Evolutionary conservation across 805 yeast genomes (phyloP).

Genomic region (Komagataella kurtzmanii): DNA sequence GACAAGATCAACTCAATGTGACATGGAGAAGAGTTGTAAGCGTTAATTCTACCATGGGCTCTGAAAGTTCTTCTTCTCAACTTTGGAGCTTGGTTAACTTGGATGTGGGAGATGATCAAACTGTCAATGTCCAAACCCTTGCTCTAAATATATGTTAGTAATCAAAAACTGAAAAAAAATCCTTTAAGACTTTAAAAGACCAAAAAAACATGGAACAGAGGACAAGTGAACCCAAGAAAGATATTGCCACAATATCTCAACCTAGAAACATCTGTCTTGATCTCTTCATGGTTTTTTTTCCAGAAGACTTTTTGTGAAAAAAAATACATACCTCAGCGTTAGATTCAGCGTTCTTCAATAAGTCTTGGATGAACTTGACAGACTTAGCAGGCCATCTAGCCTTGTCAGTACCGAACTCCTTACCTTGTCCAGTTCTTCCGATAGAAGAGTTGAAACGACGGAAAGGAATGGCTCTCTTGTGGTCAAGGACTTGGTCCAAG

Average conservation of each 20-base stretch:
- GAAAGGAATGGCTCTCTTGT: constrained; percentile 99
- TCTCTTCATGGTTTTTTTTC: background rate
- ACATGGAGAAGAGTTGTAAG: constrained; percentile 97
- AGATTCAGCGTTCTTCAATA: constrained; percentile 94
- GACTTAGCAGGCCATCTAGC: constrained; percentile 99
- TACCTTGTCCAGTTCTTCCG: constrained; percentile 99
- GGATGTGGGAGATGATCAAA: constrained; percentile 94
- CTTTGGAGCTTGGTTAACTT: constrained; percentile 99
- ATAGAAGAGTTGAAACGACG: constrained; percentile 93
- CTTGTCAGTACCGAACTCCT: constrained; percentile 99
- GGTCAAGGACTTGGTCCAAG: constrained; percentile 92
- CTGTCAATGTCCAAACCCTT: constrained; percentile 96
- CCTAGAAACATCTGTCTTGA: background rate
- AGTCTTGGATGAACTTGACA: constrained; percentile 88
- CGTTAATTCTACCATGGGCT: constrained; percentile 99
- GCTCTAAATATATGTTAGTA: constrained; percentile 26
- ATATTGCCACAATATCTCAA: background rate
- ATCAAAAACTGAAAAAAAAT: constrained; percentile 1
- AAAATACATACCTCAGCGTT: constrained; percentile 71
- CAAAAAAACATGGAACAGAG: constrained; percentile 1
- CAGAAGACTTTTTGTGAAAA: background rate
- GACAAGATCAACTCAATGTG: constrained; percentile 96
- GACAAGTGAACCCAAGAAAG: background rate
- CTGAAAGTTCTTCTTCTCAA: constrained; percentile 99
- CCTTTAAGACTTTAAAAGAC: background rate